These are phyloP conservation scores for Fonsecaea multimorphosa DNA, from an alignment of 2,329 filamentous ascomycete genomes.

Conservation along the genomic window DNA sequence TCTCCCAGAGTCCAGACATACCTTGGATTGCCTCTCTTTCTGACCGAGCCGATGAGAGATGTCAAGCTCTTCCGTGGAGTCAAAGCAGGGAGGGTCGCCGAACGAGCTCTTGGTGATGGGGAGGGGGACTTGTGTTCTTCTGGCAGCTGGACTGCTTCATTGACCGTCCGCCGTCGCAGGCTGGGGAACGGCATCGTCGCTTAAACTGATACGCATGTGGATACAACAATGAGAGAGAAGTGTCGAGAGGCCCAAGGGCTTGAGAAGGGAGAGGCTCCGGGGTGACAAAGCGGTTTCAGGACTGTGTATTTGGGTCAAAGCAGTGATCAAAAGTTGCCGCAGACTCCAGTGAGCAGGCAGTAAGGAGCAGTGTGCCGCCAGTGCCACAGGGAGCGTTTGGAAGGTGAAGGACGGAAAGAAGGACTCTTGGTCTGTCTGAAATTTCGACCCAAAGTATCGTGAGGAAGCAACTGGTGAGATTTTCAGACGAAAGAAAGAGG, in stretches of 20 bases:
- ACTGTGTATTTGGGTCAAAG: background rate
- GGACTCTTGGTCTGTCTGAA: background rate
- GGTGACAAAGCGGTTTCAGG: background rate
- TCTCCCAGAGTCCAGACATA: background rate
- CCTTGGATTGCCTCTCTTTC: slow-evolving; percentile 21
- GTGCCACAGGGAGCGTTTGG: background rate
- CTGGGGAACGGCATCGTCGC: slow-evolving; percentile 30
- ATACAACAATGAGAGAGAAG: slow-evolving; percentile 11
- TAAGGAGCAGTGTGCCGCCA: background rate
- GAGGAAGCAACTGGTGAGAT: background rate
- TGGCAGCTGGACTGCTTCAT: background rate
- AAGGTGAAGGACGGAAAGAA: background rate
- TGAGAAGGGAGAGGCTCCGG: background rate
- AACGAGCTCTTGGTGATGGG: slow-evolving; percentile 16
- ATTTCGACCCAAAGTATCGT: background rate
- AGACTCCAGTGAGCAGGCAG: background rate
- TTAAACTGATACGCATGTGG: slow-evolving; percentile 10
- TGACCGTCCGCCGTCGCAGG: slow-evolving; percentile 25
- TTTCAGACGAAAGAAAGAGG: background rate
- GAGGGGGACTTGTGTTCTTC: slow-evolving; percentile 16
- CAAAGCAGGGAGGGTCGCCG: slow-evolving; percentile 20
- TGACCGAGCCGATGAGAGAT: slow-evolving; percentile 24
- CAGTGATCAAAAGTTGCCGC: background rate
- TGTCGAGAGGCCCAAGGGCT: background rate
- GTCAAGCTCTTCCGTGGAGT: slow-evolving; percentile 30